A percentile compares a stretch with the other conserved stretches of the same genome.
Conservation (phyloP, 208 protist genomes). For the Acanthamoeba lenticulata region DNA sequence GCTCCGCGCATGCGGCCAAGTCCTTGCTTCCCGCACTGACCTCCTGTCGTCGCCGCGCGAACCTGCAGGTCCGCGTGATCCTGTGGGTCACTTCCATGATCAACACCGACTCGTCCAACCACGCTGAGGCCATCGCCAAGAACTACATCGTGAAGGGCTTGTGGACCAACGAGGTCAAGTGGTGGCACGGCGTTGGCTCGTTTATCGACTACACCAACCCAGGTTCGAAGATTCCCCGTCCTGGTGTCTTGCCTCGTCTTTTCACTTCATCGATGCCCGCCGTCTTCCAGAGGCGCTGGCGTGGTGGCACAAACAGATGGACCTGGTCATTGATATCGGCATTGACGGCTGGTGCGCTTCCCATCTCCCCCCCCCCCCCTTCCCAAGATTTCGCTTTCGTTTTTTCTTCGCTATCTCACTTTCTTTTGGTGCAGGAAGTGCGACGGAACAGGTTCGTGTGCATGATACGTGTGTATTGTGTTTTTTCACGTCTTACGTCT, state of each 20-base stretch:
- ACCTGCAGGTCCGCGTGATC: slow-evolving; percentile 57
- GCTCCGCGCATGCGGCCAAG: neutral
- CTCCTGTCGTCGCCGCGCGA: neutral
- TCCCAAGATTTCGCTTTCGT: too few relatives aligned
- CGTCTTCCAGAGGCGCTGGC: slow-evolving; percentile 18
- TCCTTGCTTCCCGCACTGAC: neutral
- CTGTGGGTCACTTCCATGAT: slow-evolving; percentile 59
- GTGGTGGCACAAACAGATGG: slow-evolving; percentile 71
- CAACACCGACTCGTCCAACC: slow-evolving; percentile 40
- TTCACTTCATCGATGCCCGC: too few relatives aligned
- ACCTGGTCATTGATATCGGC: slow-evolving; percentile 67
- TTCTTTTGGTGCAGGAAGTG: too few relatives aligned
- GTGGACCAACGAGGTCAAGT: slow-evolving; percentile 50
- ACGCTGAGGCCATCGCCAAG: slow-evolving; percentile 22
- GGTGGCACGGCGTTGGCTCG: slow-evolving; percentile 68
- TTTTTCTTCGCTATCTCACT: too few relatives aligned
- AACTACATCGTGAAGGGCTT: slow-evolving; percentile 61
- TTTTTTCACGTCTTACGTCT: neutral
- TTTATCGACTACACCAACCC: slow-evolving; percentile 68
- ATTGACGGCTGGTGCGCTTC: slow-evolving; percentile 61
- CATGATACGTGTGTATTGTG: neutral
- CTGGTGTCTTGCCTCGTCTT: neutral
- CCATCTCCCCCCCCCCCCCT: neutral
- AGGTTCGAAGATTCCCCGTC: neutral
- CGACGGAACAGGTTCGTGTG: slow-evolving; percentile 58